These are phyloP conservation scores for Kwoniella sp. DNA, from an alignment of 768 basidiomycete genomes.

Conservation along the genomic window DNA sequence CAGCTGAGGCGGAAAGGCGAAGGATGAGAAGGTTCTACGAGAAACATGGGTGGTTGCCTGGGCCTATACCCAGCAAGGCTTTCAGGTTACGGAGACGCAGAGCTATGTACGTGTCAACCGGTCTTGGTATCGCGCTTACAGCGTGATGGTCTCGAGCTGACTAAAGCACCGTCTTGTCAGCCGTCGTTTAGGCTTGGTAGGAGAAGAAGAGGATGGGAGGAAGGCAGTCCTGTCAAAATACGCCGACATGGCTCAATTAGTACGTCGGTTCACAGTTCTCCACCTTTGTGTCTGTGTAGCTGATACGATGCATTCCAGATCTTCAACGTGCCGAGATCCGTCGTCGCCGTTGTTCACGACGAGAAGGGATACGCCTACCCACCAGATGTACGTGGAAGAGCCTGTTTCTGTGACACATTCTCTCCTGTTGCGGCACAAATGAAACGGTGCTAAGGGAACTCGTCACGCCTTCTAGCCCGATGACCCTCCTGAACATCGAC, in stretches of 20 bases:
- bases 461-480: too few species aligned
- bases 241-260: conserved; percentile 41
- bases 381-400: conserved; percentile 7
- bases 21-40: conserved; percentile 33
- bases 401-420: too few species aligned
- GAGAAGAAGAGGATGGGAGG: conserved; percentile 22
- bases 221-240: conserved; percentile 41
- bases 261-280: conserved; percentile 7
- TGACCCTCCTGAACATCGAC: background rate
- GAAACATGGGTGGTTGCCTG: conserved; percentile 44
- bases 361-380: conserved; percentile 9
- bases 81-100: conserved; percentile 23
- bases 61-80: conserved; percentile 21
- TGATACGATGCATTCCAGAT: conserved; percentile 4
- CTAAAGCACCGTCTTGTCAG: conserved; percentile 9
- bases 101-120: conserved; percentile 22
- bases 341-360: conserved; percentile 17
- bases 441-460: too few species aligned
- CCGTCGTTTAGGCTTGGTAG: conserved; percentile 30
- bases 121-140: conserved; percentile 1
- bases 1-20: conserved; percentile 20
- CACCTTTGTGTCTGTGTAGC: background rate
- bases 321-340: background rate
- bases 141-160: background rate
- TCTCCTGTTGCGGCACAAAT: background rate